These are phyloP conservation scores for Lepiota venenata DNA, from an alignment of 768 basidiomycete species.

Conservation along the genomic window DNA sequence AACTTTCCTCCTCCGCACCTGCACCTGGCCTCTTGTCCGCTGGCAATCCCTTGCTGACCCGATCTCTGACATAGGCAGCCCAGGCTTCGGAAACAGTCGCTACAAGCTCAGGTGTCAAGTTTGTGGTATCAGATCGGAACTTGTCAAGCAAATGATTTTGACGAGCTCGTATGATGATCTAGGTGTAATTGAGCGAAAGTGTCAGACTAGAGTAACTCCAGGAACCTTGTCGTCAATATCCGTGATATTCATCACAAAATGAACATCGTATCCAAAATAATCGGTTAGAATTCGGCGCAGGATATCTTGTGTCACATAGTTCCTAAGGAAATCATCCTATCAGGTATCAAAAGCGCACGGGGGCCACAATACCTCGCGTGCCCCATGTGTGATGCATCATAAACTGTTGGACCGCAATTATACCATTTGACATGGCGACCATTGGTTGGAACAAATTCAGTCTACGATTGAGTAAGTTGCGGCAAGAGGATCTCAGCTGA, in stretches of 20 bases:
- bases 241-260: conserved; percentile 99
- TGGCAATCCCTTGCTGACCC: conserved; percentile 63
- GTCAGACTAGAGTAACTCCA: not conserved
- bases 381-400: conserved; percentile 98
- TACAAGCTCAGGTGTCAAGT: conserved; percentile 58
- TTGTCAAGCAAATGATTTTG: conserved; percentile 69
- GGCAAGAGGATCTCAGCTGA: not conserved
- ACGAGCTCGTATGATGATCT: conserved; percentile 94
- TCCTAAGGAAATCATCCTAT: conserved; percentile 44
- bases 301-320: conserved; percentile 95
- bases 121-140: conserved; percentile 50
- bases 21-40: conserved; percentile 40
- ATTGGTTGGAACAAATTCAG: conserved; percentile 67
- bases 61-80: conserved; percentile 56
- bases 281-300: conserved; percentile 87
- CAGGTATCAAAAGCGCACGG: not conserved
- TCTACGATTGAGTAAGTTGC: conserved; percentile 36
- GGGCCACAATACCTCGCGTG: conserved; percentile 77
- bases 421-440: conserved; percentile 93
- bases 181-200: conserved; percentile 10
- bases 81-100: conserved; percentile 59
- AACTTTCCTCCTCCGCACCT: conserved; percentile 50
- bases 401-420: conserved; percentile 98
- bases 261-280: conserved; percentile 96
- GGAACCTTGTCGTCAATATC: conserved; percentile 98